These are phyloP conservation scores for Trametes cubensis DNA, from an alignment of 768 basidiomycete species.

Conservation along the genomic window DNA sequence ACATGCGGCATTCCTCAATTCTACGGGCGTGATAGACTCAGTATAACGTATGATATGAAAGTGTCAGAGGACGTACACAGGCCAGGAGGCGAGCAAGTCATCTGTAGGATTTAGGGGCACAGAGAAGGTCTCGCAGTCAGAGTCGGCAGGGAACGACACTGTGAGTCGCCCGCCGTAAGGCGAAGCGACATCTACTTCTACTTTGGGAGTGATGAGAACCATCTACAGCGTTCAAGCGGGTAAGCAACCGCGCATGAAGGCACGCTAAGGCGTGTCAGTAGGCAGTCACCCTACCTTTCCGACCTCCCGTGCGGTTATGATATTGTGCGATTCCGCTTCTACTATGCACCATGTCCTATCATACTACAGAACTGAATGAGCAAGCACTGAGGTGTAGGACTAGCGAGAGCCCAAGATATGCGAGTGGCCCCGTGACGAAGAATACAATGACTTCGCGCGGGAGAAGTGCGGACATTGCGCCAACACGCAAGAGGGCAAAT, in stretches of 20 bases:
- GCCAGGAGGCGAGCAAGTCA: constrained; percentile 55
- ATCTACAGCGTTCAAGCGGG: constrained; percentile 46
- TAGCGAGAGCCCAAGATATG: not conserved
- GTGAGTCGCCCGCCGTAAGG: constrained; percentile 52
- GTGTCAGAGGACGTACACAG: constrained; percentile 46
- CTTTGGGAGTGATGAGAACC: constrained; percentile 63
- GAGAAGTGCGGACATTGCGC: not conserved
- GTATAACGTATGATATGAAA: no score
- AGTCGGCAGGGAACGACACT: constrained; percentile 62
- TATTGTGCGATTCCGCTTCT: constrained; percentile 50
- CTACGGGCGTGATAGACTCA: no score
- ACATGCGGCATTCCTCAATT: constrained; percentile 55
- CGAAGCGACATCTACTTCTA: constrained; percentile 48
- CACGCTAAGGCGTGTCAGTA: not conserved
- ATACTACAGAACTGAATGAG: constrained; percentile 47
- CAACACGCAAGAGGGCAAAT: not conserved
- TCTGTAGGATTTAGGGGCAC: constrained; percentile 61
- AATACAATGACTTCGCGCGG: not conserved
- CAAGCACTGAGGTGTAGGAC: no score
- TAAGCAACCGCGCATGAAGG: not conserved
- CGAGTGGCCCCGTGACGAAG: not conserved
- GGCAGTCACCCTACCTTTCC: constrained; percentile 48
- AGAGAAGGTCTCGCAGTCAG: constrained; percentile 58
- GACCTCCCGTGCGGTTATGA: constrained; percentile 71
- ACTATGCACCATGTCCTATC: constrained; percentile 76